Evolutionary conservation across 805 yeast species (phyloP).

Genomic region (Candida silvicultrix): DNA sequence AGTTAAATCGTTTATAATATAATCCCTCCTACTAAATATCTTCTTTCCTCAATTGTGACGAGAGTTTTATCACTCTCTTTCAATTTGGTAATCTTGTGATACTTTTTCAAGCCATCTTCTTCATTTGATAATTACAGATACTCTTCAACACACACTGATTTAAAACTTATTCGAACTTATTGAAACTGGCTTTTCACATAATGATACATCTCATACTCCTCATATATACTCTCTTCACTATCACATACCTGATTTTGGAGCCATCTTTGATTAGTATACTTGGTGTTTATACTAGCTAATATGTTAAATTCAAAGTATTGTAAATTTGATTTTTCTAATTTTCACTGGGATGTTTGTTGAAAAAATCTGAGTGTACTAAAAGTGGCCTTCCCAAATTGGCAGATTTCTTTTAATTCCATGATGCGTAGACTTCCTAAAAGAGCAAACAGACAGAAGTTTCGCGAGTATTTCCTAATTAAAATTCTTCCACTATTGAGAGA

Average conservation of each 20-base stretch:
- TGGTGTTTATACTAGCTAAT: not conserved
- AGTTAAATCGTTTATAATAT: no score
- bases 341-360: not conserved
- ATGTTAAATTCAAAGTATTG: not conserved
- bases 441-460: not conserved
- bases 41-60: no score
- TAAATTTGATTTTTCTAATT: constrained; percentile 6
- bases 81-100: no score
- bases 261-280: constrained; percentile 30
- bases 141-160: no score
- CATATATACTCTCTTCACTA: not conserved
- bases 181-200: not conserved
- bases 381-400: not conserved
- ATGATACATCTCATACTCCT: not conserved
- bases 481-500: not conserved
- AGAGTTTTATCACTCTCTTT: no score
- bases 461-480: not conserved
- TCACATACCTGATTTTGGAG: constrained; percentile 49
- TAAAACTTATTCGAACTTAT: no score
- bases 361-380: not conserved
- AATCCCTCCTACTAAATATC: no score
- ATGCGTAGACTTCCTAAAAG: not conserved
- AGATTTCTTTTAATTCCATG: not conserved
- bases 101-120: no score
- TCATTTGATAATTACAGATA: no score